These are phyloP conservation scores for Nemophila menziesii DNA, from an alignment of 257 asterid species.

Conservation along the genomic window DNA sequence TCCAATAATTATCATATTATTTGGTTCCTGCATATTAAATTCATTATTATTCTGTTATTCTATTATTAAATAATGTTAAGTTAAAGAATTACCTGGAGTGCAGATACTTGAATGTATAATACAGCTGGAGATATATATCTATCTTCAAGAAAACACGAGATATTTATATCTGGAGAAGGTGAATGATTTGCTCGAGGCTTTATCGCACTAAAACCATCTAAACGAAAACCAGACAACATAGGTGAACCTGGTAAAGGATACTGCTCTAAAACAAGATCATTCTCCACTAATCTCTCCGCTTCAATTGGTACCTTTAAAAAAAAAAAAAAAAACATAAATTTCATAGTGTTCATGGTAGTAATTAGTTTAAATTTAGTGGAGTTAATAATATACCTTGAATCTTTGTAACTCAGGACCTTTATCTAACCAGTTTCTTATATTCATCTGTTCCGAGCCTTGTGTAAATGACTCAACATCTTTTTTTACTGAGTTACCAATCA, in stretches of 20 bases:
- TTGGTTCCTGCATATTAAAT: constrained; percentile 42
- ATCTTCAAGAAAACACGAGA: constrained; percentile 49
- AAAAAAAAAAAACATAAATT: constrained; percentile 3
- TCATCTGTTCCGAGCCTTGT: constrained; percentile 53
- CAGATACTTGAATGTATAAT: constrained; percentile 74
- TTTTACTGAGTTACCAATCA: constrained; percentile 51
- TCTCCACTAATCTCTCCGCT: constrained; percentile 60
- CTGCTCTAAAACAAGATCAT: constrained; percentile 86
- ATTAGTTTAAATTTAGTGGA: constrained; percentile 8
- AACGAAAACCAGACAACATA: constrained; percentile 83
- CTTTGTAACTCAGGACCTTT: constrained; percentile 65
- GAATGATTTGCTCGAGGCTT: constrained; percentile 76
- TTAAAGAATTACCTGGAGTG: constrained; percentile 56
- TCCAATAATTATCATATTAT: constrained; percentile 57
- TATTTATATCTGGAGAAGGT: constrained; percentile 38
- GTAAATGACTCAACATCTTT: constrained; percentile 42
- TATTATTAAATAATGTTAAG: background rate
- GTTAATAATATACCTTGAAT: constrained; percentile 98
- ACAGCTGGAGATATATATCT: constrained; percentile 75
- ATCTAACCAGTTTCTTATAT: constrained; percentile 79
- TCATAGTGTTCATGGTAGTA: constrained; percentile 4
- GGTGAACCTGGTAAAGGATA: constrained; percentile 72
- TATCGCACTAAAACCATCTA: constrained; percentile 82
- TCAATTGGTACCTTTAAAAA: constrained; percentile 86
- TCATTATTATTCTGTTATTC: background rate